Evolutionary conservation across 768 basidiomycete species (phyloP), one percentile per base, ranked within the genome.

Genomic region (Amanita fuliginea): DNA sequence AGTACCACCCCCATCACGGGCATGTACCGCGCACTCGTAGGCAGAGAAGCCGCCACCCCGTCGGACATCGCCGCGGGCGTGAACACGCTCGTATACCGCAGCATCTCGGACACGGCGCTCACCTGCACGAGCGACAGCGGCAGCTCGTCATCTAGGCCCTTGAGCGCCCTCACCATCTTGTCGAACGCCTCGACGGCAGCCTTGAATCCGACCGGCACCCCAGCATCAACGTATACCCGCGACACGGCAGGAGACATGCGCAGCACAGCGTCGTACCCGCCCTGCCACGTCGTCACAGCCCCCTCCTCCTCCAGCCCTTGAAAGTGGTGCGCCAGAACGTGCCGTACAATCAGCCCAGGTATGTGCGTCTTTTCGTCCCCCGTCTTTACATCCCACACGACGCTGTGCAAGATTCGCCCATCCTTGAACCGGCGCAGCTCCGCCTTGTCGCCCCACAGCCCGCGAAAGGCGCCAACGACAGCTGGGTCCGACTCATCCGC

Each of bases 361-460:
- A 98, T 80, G 53, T 82, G 76, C 0, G 80, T 72, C 22, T 89
- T 81, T 53, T 92, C 89, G 46, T 95, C 91, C 0, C 76, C 73
- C 2, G 78, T 83, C 53, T 78, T 75, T 6, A 90, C 79, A 16
- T 96, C 86, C 96, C 96, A 99, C 2, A 98, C 93, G n/a, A 97
- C 91, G 56, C 86, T 90, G 64, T 97, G 92, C 4, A 77, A 60
- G 53, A 98, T 97, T 14, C 84, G 76, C 1, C 95, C 95, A 57
- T 99, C 94, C 64, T 97, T 94, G 73, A 99, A 99, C 34, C 94
- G 78, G 5, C 96, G 77, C 14, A 97, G 70, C 60, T 98, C 95
- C 0, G 93, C 83, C 63, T 92, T 95, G 34, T 77, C 69, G 0
- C 94, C 95, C 96, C 96, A 99, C 55, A 98, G 70, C 4, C 79